Evolutionary conservation across 129 eudicot genomes (phyloP).

Genomic region (Flaveria robusta): DNA sequence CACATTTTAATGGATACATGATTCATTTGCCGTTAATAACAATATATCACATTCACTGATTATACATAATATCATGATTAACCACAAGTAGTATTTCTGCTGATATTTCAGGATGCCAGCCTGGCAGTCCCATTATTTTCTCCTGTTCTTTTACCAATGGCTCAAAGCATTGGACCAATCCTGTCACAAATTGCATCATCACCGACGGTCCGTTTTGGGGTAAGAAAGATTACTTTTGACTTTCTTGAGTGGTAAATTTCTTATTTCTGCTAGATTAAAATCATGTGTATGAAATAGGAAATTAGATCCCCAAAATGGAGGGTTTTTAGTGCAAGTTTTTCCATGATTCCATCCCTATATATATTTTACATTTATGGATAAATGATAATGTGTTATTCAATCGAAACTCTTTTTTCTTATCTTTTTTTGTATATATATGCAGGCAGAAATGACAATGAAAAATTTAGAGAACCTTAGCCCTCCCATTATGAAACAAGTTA

Average conservation of each 20-base stretch:
- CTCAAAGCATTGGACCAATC: constrained; percentile 79
- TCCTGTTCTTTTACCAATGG: constrained; percentile 87
- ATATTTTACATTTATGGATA: not conserved
- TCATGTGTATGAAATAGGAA: not conserved
- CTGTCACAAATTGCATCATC: constrained; percentile 79
- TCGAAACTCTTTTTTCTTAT: no score
- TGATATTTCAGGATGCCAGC: constrained; percentile 83
- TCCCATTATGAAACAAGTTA: constrained; percentile 79
- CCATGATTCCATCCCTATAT: not conserved
- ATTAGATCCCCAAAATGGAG: not conserved
- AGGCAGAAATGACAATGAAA: constrained; percentile 97
- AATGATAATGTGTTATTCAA: no score
- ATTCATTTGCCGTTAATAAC: not conserved
- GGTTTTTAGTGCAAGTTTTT: not conserved
- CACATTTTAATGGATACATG: constrained; percentile 13
- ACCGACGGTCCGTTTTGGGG: constrained; percentile 85
- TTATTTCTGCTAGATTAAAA: not conserved
- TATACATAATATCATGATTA: constrained; percentile 11
- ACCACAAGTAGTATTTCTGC: constrained; percentile 8
- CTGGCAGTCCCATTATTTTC: constrained; percentile 78
- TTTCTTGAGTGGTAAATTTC: constrained; percentile 6
- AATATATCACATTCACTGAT: constrained; percentile 2
- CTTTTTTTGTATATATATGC: not conserved
- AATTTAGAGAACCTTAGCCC: constrained; percentile 86
- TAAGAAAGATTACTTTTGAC: constrained; percentile 38